Conservation (phyloP, 2,329 filamentous ascomycete species). For the Hymenoscyphus scutula region DNA sequence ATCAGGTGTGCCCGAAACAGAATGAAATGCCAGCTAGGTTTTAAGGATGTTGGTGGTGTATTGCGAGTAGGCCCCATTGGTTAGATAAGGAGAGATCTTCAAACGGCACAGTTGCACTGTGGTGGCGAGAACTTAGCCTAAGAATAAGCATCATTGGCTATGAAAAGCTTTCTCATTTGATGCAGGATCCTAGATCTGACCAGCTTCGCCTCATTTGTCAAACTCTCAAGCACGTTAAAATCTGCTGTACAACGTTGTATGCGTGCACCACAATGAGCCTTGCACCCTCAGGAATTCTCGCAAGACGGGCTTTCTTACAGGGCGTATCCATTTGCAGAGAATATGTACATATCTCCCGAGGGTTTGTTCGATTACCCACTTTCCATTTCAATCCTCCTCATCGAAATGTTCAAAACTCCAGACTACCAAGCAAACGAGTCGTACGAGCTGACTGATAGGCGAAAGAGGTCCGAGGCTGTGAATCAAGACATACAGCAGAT, state of each 20-base stretch:
- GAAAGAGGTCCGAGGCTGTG: conserved; percentile 3
- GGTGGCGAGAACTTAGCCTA: conserved; percentile 2
- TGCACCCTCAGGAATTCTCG: neutral
- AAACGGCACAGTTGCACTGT: conserved; percentile 3
- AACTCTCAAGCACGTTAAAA: neutral
- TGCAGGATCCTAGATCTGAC: conserved; percentile 5
- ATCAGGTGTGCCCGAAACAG: neutral
- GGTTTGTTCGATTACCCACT: neutral
- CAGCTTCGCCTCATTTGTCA: conserved; percentile 3
- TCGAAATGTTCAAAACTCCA: conserved; percentile 8
- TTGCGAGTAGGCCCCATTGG: neutral
- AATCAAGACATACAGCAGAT: neutral
- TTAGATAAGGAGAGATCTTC: neutral
- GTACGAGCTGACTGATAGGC: conserved; percentile 5
- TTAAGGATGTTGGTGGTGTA: neutral
- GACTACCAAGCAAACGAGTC: conserved; percentile 6
- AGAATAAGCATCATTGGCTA: neutral
- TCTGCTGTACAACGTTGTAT: neutral
- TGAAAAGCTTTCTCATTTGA: neutral
- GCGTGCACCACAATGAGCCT: neutral
- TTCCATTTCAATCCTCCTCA: neutral
- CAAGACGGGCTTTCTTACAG: neutral
- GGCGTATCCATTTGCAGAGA: neutral
- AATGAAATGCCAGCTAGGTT: neutral
- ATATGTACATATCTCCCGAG: neutral